Conservation (phyloP, 495 filamentous ascomycete genomes). For the Friedmanniomyces simplex region DNA sequence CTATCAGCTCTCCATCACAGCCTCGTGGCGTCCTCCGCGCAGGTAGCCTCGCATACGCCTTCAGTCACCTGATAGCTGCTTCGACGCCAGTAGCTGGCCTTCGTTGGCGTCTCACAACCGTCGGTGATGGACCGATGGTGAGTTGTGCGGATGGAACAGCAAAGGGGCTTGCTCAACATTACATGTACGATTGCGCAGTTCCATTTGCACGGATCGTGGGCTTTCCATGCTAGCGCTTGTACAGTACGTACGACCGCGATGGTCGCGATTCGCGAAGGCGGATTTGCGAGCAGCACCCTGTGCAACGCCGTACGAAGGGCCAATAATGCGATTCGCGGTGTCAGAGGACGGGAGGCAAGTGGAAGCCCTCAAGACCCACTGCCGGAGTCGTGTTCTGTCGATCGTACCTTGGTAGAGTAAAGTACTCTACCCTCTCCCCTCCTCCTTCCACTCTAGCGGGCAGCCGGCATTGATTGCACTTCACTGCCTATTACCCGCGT, state of each 20-base stretch:
- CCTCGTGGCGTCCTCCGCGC: background rate
- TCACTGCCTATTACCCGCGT: too few species aligned
- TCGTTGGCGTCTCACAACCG: background rate
- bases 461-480: too few species aligned
- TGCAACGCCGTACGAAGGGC: background rate
- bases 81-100: background rate
- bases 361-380: too few species aligned
- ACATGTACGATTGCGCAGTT: background rate
- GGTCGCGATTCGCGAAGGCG: background rate
- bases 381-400: too few species aligned
- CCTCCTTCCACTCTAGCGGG: too few species aligned
- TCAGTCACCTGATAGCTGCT: background rate
- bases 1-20: background rate
- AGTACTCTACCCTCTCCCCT: too few species aligned
- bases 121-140: too few species aligned
- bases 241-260: background rate
- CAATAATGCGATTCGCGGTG: background rate
- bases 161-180: background rate
- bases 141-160: background rate
- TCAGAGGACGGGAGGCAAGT: too few species aligned
- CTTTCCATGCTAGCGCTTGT: background rate
- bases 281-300: background rate
- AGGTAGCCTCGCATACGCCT: conserved; percentile 6
- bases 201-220: background rate
- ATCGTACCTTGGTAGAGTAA: too few species aligned